phyloP scores from a whole-genome alignment of 768 basidiomycete genomes.

The Imleria badia region DNA sequence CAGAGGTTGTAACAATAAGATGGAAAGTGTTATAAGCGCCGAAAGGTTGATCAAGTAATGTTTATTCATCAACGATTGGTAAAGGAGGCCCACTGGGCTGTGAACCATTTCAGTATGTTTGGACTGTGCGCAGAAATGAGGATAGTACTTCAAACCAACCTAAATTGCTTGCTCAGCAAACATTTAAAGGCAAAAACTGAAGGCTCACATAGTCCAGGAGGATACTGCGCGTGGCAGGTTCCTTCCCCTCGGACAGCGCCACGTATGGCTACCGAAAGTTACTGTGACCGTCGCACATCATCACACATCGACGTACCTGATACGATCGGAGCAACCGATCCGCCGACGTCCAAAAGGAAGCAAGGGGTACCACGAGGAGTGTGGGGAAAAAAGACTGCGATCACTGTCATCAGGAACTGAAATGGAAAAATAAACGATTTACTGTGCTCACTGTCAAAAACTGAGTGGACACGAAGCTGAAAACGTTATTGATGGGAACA shows the following conservation, averaged over 20 bases:
- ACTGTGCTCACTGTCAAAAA: constrained; percentile 42
- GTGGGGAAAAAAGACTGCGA: constrained; percentile 60
- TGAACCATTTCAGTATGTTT: constrained; percentile 3
- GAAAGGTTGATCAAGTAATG: constrained; percentile 59
- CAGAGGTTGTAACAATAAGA: constrained; percentile 56
- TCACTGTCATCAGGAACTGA: not conserved
- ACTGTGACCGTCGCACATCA: not conserved
- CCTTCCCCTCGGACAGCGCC: constrained; percentile 50
- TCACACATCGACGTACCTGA: constrained; percentile 43
- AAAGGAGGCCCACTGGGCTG: constrained; percentile 46
- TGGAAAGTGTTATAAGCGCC: constrained; percentile 43
- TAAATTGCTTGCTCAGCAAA: constrained; percentile 21
- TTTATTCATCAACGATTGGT: constrained; percentile 47
- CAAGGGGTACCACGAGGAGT: constrained; percentile 48
- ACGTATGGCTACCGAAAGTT: constrained; percentile 55
- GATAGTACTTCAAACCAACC: constrained; percentile 44
- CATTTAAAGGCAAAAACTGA: not conserved
- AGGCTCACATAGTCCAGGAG: constrained; percentile 61
- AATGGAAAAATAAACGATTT: not conserved
- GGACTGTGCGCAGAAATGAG: not conserved
- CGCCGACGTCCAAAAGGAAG: constrained; percentile 46
- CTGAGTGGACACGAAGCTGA: constrained; percentile 46
- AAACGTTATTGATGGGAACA: constrained; percentile 50
- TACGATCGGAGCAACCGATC: constrained; percentile 58
- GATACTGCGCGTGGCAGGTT: constrained; percentile 57